phyloP scores from a whole-genome alignment of 2,329 filamentous ascomycete genomes.

The Cucurbitaria berberidis region DNA sequence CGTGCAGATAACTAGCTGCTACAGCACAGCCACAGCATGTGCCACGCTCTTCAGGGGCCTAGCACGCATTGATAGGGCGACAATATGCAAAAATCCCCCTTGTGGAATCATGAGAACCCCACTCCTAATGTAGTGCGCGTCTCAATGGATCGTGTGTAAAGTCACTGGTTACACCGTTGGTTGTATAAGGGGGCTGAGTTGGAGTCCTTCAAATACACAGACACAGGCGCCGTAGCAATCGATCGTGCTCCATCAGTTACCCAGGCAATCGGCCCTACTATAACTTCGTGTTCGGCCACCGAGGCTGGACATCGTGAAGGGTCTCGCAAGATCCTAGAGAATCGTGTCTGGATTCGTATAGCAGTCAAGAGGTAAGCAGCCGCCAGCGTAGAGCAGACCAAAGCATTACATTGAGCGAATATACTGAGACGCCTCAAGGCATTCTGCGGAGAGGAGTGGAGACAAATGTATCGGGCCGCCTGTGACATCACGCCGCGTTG shows the following conservation, averaged over 20 bases:
- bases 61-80: neutral
- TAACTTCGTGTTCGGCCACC: neutral
- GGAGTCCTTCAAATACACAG: neutral
- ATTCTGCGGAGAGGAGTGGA: conserved; percentile 13
- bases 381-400: neutral
- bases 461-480: conserved; percentile 8
- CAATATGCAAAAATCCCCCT: no score
- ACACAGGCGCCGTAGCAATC: neutral
- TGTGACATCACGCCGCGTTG: conserved; percentile 28
- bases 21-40: no score
- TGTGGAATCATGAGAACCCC: neutral
- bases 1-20: conserved; percentile 15
- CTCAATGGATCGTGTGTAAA: neutral
- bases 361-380: neutral
- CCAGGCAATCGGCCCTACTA: neutral
- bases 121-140: no score
- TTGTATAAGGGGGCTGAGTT: neutral
- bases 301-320: neutral
- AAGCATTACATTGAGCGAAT: neutral
- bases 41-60: neutral
- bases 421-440: neutral
- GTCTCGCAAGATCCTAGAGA: neutral
- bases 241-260: neutral
- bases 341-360: neutral
- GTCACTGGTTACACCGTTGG: neutral